Evolutionary conservation across 345 rosid genomes (phyloP).

Genomic region (Aurinia saxatilis): DNA sequence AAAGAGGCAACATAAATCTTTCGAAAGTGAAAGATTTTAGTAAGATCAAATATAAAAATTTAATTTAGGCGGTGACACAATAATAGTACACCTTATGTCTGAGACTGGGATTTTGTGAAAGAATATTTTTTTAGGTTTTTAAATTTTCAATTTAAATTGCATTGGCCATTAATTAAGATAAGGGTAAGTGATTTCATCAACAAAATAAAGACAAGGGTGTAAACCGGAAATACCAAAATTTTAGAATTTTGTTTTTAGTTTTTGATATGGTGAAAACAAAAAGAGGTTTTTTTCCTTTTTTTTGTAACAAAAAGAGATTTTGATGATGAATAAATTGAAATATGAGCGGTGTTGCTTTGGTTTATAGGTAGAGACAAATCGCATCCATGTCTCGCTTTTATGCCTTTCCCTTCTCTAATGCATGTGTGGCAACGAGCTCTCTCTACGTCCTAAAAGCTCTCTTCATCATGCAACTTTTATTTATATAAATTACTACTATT

Average conservation of each 20-base stretch:
- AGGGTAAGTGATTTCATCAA: not conserved
- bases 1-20: too few species aligned
- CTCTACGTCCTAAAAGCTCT: slow-evolving; percentile 24
- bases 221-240: not conserved
- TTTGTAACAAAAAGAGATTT: not conserved
- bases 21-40: too few species aligned
- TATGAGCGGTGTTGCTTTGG: slow-evolving; percentile 15
- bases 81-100: too few species aligned
- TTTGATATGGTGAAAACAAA: not conserved
- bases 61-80: too few species aligned
- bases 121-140: too few species aligned
- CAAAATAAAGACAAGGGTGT: too few species aligned
- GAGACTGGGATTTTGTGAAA: too few species aligned
- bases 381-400: slow-evolving; percentile 21
- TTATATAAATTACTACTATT: not conserved
- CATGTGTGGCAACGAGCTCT: slow-evolving; percentile 22
- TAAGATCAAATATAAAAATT: too few species aligned
- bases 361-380: slow-evolving; percentile 22
- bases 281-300: too few species aligned
- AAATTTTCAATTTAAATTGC: too few species aligned
- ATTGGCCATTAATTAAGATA: too few species aligned
- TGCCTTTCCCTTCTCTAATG: slow-evolving; percentile 7
- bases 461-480: slow-evolving; percentile 22
- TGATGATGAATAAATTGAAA: slow-evolving; percentile 5
- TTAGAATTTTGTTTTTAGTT: not conserved